Percentiles rank a stretch among this genome's conserved stretches.
Conservation (phyloP, 768 basidiomycete genomes). For the Boletus fagicola region DNA sequence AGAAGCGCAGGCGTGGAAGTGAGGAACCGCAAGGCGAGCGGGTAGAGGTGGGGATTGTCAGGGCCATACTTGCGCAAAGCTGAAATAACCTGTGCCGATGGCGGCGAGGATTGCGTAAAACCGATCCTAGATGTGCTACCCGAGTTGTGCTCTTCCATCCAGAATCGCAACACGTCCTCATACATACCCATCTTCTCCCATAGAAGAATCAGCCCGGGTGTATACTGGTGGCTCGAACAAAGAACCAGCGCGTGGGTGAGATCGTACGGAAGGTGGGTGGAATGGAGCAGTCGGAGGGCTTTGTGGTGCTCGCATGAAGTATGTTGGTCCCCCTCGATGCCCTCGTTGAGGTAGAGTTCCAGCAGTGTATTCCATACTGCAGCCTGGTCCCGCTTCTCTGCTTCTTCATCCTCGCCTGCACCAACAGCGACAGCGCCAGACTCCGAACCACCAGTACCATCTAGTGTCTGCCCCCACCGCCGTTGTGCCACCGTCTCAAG, state of each 20-base stretch:
- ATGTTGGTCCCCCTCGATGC: conserved; percentile 23
- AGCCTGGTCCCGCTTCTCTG: conserved; percentile 66
- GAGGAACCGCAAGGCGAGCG: conserved; percentile 84
- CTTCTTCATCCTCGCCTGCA: conserved; percentile 41
- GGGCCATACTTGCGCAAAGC: conserved; percentile 76
- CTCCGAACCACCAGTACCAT: conserved; percentile 28
- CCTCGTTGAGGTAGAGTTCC: conserved; percentile 79
- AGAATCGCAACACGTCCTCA: conserved; percentile 90
- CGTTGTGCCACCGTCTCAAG: conserved; percentile 80
- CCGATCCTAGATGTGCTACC: background rate
- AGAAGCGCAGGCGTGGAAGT: conserved; percentile 78
- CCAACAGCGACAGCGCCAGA: conserved; percentile 9
- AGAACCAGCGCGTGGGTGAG: conserved; percentile 91
- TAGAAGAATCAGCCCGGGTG: conserved; percentile 78
- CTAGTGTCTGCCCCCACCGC: conserved; percentile 77
- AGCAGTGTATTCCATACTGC: conserved; percentile 95
- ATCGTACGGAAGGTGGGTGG: conserved; percentile 71
- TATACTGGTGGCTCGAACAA: conserved; percentile 82
- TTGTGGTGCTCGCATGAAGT: conserved; percentile 41
- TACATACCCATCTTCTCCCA: conserved; percentile 97
- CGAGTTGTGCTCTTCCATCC: conserved; percentile 68
- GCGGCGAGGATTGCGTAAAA: conserved; percentile 33
- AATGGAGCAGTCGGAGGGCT: conserved; percentile 69
- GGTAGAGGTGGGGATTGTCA: conserved; percentile 73
- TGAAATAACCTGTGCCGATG: conserved; percentile 54